Evolutionary conservation across 495 filamentous ascomycete species (phyloP).

Genomic region (Apiosordaria backusii): DNA sequence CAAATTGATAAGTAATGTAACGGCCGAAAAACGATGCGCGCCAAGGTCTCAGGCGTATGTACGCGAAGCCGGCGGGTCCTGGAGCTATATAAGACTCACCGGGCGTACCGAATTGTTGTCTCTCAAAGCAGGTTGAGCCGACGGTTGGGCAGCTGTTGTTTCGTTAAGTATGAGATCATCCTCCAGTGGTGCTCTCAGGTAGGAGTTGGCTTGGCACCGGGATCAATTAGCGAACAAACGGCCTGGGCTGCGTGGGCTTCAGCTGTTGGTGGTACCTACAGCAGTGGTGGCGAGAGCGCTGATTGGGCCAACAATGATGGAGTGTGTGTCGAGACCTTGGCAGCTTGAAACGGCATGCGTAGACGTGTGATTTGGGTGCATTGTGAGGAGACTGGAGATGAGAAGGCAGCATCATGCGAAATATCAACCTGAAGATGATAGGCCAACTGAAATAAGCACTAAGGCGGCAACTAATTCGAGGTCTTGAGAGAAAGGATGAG

Average conservation of each 20-base stretch:
- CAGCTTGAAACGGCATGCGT: background rate
- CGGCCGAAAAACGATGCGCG: background rate
- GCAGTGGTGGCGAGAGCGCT: background rate
- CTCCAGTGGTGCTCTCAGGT: background rate
- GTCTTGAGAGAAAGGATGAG: background rate
- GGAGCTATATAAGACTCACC: background rate
- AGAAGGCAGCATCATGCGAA: background rate
- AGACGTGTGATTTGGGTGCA: background rate
- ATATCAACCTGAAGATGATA: background rate
- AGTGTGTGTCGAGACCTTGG: background rate
- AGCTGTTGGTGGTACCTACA: background rate
- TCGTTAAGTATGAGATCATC: constrained; percentile 17
- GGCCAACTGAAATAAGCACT: background rate
- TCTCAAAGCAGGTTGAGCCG: background rate
- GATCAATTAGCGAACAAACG: background rate
- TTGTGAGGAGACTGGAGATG: background rate
- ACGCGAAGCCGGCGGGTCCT: background rate
- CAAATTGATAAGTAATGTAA: background rate
- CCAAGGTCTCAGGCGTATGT: too few species aligned
- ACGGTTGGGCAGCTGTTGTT: constrained; percentile 1
- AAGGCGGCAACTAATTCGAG: background rate
- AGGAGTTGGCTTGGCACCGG: background rate
- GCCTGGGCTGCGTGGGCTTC: background rate
- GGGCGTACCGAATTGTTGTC: background rate
- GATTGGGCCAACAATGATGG: background rate